Evolutionary conservation across 805 yeast species (phyloP).

Genomic region (Zygosaccharomyces kombuchaensis): DNA sequence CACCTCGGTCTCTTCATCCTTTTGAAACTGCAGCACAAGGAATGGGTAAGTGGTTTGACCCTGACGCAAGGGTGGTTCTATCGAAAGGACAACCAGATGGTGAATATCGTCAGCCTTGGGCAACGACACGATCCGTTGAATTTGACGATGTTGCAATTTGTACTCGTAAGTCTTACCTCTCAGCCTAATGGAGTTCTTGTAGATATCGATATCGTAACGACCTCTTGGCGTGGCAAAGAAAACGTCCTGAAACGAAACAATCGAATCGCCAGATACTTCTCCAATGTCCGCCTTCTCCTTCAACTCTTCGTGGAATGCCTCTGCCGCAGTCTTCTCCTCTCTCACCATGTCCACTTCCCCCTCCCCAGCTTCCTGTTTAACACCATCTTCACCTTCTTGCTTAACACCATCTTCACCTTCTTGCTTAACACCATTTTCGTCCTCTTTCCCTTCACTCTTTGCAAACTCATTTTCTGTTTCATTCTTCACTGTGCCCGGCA

Average conservation of each 20-base stretch:
- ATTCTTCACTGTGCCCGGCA: conserved; percentile 73
- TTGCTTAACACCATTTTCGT: conserved; percentile 13
- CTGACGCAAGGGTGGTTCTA: conserved; percentile 96
- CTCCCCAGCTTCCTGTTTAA: conserved; percentile 31
- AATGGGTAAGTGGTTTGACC: conserved; percentile 97
- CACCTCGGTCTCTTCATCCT: conserved; percentile 87
- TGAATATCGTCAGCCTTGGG: conserved; percentile 94
- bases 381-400: conserved; percentile 18
- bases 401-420: conserved; percentile 24
- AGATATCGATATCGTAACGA: conserved; percentile 95
- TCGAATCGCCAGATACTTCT: conserved; percentile 88
- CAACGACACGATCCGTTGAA: conserved; percentile 83
- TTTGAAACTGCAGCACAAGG: conserved; percentile 80
- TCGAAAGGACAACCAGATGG: conserved; percentile 80
- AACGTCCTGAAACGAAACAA: conserved; percentile 87
- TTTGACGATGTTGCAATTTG: conserved; percentile 84
- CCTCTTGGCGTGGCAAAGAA: conserved; percentile 97
- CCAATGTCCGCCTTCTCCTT: conserved; percentile 94
- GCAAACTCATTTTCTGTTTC: conserved; percentile 28
- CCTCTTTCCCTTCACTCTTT: conserved; percentile 32
- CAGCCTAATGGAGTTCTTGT: conserved; percentile 76
- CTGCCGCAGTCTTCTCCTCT: conserved; percentile 60
- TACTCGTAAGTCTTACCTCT: conserved; percentile 98
- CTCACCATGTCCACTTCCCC: conserved; percentile 22
- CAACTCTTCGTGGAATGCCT: conserved; percentile 81